These are phyloP conservation scores for Ceratocystiopsis minuta DNA, from an alignment of 2,329 filamentous ascomycete genomes.

Conservation along the genomic window DNA sequence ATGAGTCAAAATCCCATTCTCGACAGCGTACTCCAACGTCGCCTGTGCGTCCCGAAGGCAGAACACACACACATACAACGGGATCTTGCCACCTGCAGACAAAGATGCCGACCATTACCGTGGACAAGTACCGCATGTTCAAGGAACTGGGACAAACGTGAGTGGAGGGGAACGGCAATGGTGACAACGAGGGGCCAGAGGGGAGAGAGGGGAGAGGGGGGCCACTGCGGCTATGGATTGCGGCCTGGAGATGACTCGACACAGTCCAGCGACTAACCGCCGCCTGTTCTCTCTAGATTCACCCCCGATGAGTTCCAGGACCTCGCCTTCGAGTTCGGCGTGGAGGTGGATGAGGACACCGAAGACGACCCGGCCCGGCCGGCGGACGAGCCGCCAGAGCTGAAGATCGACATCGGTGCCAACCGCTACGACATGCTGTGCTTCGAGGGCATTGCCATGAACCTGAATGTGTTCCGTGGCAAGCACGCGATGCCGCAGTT, in stretches of 20 bases:
- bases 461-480: constrained; percentile 86
- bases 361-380: constrained; percentile 52
- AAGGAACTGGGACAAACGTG: constrained; percentile 78
- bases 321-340: constrained; percentile 95
- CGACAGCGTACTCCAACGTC: too few species aligned
- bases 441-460: constrained; percentile 89
- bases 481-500: constrained; percentile 63
- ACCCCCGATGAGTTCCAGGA: constrained; percentile 93
- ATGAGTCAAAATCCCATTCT: too few species aligned
- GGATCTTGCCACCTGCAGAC: too few species aligned
- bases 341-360: constrained; percentile 94
- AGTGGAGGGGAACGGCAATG: not conserved
- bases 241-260: constrained; percentile 4
- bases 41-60: too few species aligned
- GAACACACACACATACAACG: too few species aligned
- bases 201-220: constrained; percentile 2
- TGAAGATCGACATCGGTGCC: constrained; percentile 96
- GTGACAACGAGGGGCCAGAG: constrained; percentile 10
- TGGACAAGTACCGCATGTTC: constrained; percentile 92
- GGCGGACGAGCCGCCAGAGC: constrained; percentile 71
- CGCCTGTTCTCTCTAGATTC: constrained; percentile 36
- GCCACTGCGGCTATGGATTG: not conserved
- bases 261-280: not conserved
- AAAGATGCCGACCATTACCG: constrained; percentile 67
- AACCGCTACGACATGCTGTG: constrained; percentile 84